Base-by-base conservation (phyloP, 768 basidiomycete species). In the Tricholoma sp. region DNA sequence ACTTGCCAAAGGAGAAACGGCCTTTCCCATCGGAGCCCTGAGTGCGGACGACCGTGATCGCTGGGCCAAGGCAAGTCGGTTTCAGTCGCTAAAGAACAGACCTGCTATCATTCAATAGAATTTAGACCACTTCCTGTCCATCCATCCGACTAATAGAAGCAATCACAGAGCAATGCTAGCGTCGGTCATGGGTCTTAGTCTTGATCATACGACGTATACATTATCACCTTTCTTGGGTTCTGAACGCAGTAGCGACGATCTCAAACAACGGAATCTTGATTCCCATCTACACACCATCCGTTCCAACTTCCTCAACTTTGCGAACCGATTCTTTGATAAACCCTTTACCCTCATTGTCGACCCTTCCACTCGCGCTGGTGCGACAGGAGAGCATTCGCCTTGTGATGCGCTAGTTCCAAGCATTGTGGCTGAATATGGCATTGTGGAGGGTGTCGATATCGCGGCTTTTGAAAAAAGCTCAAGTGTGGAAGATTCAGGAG, bases 321-420 rank as follows among this genome's bases (percentile, higher is more conserved):
- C 80, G 43, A 97, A 97, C 64, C 78, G 96, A 32, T 97, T 92
- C 82, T 91, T 85, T 69, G 95, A 98, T 75, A 98, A 97, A 71
- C 79, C 87, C 2, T 81, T 89, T 37, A 86, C 86, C 4, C 73
- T 97, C 54, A 81, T 91, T 50, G 85, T 98, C 35, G 95, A 98
- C 68, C 82, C 86, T 0, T 89, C 88, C 54, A 86, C 87, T 2
- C 85, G 91, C 35, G 90, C 91, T 5, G 91, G 93, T 37, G 88
- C 89, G 41, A 83, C 85, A 64, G 95, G 95, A 4, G 95, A 98
- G 72, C 94, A 96, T 68, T 89, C 91, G 0, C 87, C 91, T 0
- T 87, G 87, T 57, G 95, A 97, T 60, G 96, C 94, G 0, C 76
- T 98, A 12, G 85, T 95, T 2, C 94, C 94, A 0, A 91, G 89